A percentile compares a stretch with the other conserved stretches of the same genome.
phyloP scores from a whole-genome alignment of 441 rosid species.

The Oxalis stricta region DNA sequence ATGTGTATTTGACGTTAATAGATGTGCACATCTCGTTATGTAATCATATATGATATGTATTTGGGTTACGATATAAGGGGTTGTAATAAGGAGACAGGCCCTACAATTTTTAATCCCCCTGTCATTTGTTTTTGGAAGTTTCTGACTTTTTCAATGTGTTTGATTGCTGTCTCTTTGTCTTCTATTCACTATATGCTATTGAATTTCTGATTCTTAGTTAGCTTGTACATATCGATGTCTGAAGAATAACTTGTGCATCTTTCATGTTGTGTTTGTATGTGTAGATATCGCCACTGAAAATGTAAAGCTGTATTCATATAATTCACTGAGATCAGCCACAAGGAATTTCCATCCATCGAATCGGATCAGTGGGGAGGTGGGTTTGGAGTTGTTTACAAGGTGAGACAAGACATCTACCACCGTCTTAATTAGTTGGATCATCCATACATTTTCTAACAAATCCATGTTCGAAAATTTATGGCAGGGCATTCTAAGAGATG shows the following conservation, averaged over 20 bases:
- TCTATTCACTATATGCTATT: too few relatives aligned
- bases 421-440: not conserved
- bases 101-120: too few relatives aligned
- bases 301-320: constrained; percentile 57
- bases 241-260: not conserved
- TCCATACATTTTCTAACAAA: too few relatives aligned
- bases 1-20: too few relatives aligned
- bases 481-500: constrained; percentile 56
- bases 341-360: constrained; percentile 58
- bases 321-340: constrained; percentile 73
- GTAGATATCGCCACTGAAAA: constrained; percentile 55
- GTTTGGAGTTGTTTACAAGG: constrained; percentile 84
- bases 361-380: constrained; percentile 83
- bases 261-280: constrained; percentile 11
- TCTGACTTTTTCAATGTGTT: too few relatives aligned
- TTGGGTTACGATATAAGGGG: too few relatives aligned
- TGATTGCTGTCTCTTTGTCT: too few relatives aligned
- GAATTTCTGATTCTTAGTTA: not conserved
- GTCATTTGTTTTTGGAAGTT: too few relatives aligned
- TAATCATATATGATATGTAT: too few relatives aligned
- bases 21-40: too few relatives aligned
- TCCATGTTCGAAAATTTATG: too few relatives aligned
- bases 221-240: not conserved
- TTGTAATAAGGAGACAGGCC: too few relatives aligned
- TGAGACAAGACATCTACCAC: constrained; percentile 17